These are phyloP conservation scores for Amanita thiersii DNA, from an alignment of 768 basidiomycete species.

Conservation along the genomic window DNA sequence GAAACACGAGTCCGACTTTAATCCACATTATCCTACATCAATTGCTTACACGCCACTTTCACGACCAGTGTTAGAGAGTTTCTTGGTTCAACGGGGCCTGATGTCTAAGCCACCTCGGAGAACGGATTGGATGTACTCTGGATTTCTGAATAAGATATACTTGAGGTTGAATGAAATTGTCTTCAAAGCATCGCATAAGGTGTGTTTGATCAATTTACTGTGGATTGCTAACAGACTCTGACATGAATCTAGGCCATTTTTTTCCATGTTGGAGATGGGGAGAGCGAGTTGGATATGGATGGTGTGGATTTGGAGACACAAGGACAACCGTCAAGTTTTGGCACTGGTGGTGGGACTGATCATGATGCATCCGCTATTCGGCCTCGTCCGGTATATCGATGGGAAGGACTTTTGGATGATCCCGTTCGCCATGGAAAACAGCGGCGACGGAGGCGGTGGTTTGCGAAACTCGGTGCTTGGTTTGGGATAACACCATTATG, in stretches of 20 bases:
- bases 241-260: conserved; percentile 39
- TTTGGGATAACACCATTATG: conserved; percentile 60
- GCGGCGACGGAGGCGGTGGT: conserved; percentile 26
- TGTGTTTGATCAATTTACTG: conserved; percentile 19
- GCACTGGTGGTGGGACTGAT: conserved; percentile 66
- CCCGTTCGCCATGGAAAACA: conserved; percentile 29
- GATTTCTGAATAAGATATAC: conserved; percentile 68
- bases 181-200: conserved; percentile 44
- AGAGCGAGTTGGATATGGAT: conserved; percentile 52
- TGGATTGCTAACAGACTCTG: neutral
- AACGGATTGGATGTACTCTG: conserved; percentile 48
- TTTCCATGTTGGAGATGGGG: conserved; percentile 51
- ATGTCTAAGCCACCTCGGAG: conserved; percentile 34
- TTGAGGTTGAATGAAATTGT: conserved; percentile 61
- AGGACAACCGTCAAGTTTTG: conserved; percentile 44
- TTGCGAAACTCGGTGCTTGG: conserved; percentile 59
- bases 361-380: conserved; percentile 56
- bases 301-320: conserved; percentile 49
- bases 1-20: conserved; percentile 50
- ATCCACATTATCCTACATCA: conserved; percentile 62
- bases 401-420: conserved; percentile 63
- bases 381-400: conserved; percentile 53
- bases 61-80: conserved; percentile 53
- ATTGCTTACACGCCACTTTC: conserved; percentile 69
- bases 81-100: conserved; percentile 55